These are phyloP conservation scores for Bacidia gigantensis DNA, from an alignment of 495 filamentous ascomycete species.

Conservation along the genomic window DNA sequence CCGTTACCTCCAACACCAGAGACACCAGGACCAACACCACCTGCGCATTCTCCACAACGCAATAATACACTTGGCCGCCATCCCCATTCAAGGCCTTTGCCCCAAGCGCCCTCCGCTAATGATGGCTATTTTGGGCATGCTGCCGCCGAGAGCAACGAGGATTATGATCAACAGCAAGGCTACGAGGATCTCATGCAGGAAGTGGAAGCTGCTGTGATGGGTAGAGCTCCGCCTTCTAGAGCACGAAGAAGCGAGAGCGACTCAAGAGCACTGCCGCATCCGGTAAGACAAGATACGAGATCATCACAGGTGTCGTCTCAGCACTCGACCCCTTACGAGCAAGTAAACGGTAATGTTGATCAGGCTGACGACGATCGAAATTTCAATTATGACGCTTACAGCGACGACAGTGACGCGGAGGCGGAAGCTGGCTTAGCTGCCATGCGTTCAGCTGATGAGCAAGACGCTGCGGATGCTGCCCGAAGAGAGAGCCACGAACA, in stretches of 20 bases:
- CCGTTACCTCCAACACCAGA: slow-evolving; percentile 27
- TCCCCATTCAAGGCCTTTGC: slow-evolving; percentile 46
- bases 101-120: slow-evolving; percentile 37
- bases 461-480: slow-evolving; percentile 46
- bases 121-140: slow-evolving; percentile 16
- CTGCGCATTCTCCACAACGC: slow-evolving; percentile 34
- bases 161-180: slow-evolving; percentile 13
- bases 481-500: slow-evolving; percentile 43
- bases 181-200: slow-evolving; percentile 36
- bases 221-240: slow-evolving; percentile 20
- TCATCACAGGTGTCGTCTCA: slow-evolving; percentile 8
- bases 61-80: slow-evolving; percentile 42
- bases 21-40: slow-evolving; percentile 27
- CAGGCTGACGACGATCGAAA: slow-evolving; percentile 31
- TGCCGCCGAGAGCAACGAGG: slow-evolving; percentile 15
- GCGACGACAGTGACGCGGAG: slow-evolving; percentile 80
- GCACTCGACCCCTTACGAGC: slow-evolving; percentile 28
- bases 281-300: slow-evolving; percentile 17
- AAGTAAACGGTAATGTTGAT: slow-evolving; percentile 40
- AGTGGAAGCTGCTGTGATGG: slow-evolving; percentile 34
- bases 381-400: slow-evolving; percentile 41
- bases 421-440: slow-evolving; percentile 74
- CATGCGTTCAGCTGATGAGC: slow-evolving; percentile 71
- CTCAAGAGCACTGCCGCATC: slow-evolving; percentile 18
- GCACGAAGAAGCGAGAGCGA: slow-evolving; percentile 18